Conservation (phyloP, 164 flowering plant genomes). For the Platanus orientalis region DNA sequence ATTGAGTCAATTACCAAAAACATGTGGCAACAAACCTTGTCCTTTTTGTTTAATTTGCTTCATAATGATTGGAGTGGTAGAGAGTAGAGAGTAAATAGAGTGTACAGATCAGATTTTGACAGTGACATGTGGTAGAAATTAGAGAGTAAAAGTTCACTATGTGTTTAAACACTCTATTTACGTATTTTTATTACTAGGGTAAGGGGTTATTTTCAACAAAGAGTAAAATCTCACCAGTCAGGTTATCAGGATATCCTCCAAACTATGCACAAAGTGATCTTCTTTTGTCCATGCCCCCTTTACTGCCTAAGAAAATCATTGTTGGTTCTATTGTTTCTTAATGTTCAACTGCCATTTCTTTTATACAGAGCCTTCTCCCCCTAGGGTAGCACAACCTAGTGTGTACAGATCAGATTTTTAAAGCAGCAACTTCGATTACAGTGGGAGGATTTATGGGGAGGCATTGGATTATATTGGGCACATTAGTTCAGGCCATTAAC, state of each 20-base stretch:
- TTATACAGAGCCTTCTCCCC: constrained; percentile 36
- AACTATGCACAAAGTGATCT: constrained; percentile 33
- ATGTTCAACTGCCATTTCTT: constrained; percentile 8
- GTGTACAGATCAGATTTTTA: constrained; percentile 38
- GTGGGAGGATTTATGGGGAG: constrained; percentile 41
- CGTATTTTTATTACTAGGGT: too few relatives aligned
- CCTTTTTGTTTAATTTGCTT: too few relatives aligned
- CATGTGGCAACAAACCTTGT: too few relatives aligned
- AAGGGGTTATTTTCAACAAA: too few relatives aligned
- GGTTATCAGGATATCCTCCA: too few relatives aligned
- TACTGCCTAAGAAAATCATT: background rate
- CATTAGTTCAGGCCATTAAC: constrained; percentile 36
- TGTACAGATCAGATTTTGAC: too few relatives aligned
- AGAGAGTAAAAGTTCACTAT: too few relatives aligned
- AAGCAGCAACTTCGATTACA: constrained; percentile 36
- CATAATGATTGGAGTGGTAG: too few relatives aligned
- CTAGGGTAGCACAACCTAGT: constrained; percentile 36
- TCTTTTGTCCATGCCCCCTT: background rate
- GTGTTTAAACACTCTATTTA: too few relatives aligned
- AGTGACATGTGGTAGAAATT: too few relatives aligned
- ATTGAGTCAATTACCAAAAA: too few relatives aligned
- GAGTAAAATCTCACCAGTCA: constrained; percentile 23
- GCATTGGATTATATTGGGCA: constrained; percentile 36
- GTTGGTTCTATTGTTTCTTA: constrained; percentile 2
- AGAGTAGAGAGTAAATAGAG: too few relatives aligned